These are phyloP conservation scores for Pelargonium australe DNA, from an alignment of 441 rosid genomes.

Conservation along the genomic window DNA sequence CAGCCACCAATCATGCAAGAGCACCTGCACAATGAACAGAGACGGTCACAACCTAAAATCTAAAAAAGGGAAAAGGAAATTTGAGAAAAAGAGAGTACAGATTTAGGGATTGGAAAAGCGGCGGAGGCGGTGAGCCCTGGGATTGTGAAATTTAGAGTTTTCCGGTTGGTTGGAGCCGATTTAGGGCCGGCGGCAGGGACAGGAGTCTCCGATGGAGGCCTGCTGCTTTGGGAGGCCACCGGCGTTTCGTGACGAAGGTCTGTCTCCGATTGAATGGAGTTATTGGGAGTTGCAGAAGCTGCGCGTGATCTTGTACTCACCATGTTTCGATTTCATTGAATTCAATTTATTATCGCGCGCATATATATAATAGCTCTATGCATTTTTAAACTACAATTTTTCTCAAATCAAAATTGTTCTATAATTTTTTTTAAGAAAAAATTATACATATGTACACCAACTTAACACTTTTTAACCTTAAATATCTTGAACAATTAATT, in stretches of 20 bases:
- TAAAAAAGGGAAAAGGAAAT: neutral
- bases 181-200: neutral
- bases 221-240: neutral
- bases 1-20: conserved; percentile 59
- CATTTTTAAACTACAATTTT: too few relatives aligned
- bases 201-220: neutral
- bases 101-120: neutral
- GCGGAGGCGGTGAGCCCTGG: neutral
- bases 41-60: neutral
- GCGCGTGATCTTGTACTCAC: neutral
- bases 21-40: conserved; percentile 24
- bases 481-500: too few relatives aligned
- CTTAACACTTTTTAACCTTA: too few relatives aligned
- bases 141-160: neutral
- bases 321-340: neutral
- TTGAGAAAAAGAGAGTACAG: neutral
- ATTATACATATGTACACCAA: too few relatives aligned
- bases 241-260: neutral
- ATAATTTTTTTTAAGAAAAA: too few relatives aligned
- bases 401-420: too few relatives aligned
- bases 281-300: neutral
- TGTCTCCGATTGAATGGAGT: neutral
- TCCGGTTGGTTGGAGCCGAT: neutral
- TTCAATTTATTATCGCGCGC: too few relatives aligned
- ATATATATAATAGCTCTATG: too few relatives aligned